Evolutionary conservation across 768 basidiomycete genomes (phyloP).

Genomic region (Hygrocybe punicea): DNA sequence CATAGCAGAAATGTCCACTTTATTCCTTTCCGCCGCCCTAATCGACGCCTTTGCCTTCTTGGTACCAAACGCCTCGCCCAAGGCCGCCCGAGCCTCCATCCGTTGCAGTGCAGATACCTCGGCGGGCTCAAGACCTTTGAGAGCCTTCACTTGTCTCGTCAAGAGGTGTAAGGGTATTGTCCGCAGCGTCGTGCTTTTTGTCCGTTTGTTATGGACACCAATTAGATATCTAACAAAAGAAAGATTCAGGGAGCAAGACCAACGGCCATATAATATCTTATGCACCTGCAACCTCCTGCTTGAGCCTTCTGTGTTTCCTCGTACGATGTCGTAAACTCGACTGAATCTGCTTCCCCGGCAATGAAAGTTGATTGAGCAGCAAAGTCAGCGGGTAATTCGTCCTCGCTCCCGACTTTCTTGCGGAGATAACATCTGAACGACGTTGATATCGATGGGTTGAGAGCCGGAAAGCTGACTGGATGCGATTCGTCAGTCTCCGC

Average conservation of each 20-base stretch:
- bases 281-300: conserved; percentile 67
- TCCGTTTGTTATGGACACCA: conserved; percentile 76
- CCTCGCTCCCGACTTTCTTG: conserved; percentile 37
- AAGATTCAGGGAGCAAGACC: background rate
- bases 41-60: conserved; percentile 90
- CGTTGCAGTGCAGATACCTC: conserved; percentile 53
- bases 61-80: conserved; percentile 92
- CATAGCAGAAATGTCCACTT: conserved; percentile 86
- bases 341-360: conserved; percentile 77
- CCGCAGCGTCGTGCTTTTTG: conserved; percentile 65
- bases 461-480: conserved; percentile 61
- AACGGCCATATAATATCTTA: conserved; percentile 13
- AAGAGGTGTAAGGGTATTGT: conserved; percentile 65
- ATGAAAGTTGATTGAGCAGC: conserved; percentile 46
- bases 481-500: background rate
- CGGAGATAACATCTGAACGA: conserved; percentile 59
- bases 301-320: conserved; percentile 45
- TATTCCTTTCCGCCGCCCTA: conserved; percentile 81
- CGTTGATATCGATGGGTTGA: conserved; percentile 55
- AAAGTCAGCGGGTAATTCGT: conserved; percentile 11
- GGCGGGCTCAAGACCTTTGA: conserved; percentile 59
- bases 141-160: conserved; percentile 75
- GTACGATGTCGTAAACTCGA: conserved; percentile 71
- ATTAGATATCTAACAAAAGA: conserved; percentile 64
- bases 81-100: conserved; percentile 62